Evolutionary conservation across 768 basidiomycete species (phyloP).

Genomic region (Cyclocybe cylindracea): DNA sequence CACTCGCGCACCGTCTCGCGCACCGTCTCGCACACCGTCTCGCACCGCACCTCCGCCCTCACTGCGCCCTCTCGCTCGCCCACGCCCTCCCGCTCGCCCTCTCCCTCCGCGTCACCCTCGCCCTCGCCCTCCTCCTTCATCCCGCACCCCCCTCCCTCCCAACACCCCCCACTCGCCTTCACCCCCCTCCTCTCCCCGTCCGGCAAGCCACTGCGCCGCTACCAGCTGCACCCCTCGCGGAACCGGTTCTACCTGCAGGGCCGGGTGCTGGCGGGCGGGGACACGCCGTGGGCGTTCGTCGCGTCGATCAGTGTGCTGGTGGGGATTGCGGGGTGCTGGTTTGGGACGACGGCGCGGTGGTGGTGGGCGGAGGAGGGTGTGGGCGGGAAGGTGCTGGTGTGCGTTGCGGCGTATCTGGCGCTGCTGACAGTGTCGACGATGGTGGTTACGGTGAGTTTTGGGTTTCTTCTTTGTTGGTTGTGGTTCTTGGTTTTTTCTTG

Average conservation of each 20-base stretch:
- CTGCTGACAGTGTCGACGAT: slow-evolving; percentile 74
- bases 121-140: slow-evolving; percentile 35
- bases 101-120: no score
- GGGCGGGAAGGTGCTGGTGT: slow-evolving; percentile 66
- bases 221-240: slow-evolving; percentile 66
- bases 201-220: slow-evolving; percentile 49
- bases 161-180: no score
- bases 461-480: slow-evolving; percentile 1
- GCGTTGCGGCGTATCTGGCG: slow-evolving; percentile 48
- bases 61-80: no score
- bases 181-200: no score
- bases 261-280: slow-evolving; percentile 79
- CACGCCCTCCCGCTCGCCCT: no score
- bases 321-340: slow-evolving; percentile 77
- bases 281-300: slow-evolving; percentile 82
- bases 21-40: no score
- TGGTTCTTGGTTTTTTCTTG: slow-evolving; percentile 3
- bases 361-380: slow-evolving; percentile 84
- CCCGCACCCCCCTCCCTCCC: slow-evolving; percentile 31
- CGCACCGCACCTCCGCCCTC: slow-evolving; percentile 30
- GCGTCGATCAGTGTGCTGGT: slow-evolving; percentile 61
- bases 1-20: no score
- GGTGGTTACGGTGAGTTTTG: slow-evolving; percentile 66
- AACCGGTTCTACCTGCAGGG: slow-evolving; percentile 80
- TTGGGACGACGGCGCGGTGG: slow-evolving; percentile 86